Evolutionary conservation across 306 rosid species (phyloP).

Genomic region (Corylus americana): DNA sequence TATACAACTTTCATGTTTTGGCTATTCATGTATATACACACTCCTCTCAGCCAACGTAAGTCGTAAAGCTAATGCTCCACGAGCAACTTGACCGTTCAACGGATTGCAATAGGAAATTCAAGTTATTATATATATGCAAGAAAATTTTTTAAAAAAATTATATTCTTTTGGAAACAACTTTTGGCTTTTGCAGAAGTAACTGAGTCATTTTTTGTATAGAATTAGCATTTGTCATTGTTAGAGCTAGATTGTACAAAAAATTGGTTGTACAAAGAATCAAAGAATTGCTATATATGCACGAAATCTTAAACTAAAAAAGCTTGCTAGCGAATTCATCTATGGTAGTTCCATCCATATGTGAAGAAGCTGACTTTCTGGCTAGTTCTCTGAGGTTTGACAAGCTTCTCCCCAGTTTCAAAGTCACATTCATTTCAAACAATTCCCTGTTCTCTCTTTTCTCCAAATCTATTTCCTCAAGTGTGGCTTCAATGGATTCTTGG

Average conservation of each 20-base stretch:
- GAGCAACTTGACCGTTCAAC: too few relatives aligned
- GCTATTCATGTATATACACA: too few relatives aligned
- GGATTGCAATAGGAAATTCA: too few relatives aligned
- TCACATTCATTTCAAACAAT: slow-evolving; percentile 56
- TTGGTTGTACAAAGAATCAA: slow-evolving; percentile 1
- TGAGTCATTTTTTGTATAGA: not conserved
- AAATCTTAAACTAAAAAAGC: slow-evolving; percentile 31
- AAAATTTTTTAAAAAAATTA: too few relatives aligned
- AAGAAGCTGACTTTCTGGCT: slow-evolving; percentile 47
- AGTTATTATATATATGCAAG: too few relatives aligned
- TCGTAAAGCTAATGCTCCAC: too few relatives aligned
- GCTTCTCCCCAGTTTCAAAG: slow-evolving; percentile 71
- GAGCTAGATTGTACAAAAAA: slow-evolving; percentile 3
- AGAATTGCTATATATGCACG: not conserved
- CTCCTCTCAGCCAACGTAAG: too few relatives aligned
- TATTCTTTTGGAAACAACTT: too few relatives aligned
- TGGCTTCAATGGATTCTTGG: slow-evolving; percentile 46
- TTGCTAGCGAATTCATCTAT: slow-evolving; percentile 70
- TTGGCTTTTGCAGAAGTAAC: too few relatives aligned
- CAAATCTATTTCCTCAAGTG: slow-evolving; percentile 45
- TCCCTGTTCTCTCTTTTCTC: slow-evolving; percentile 66
- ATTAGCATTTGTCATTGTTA: not conserved
- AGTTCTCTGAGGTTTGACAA: slow-evolving; percentile 51
- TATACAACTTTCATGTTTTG: too few relatives aligned
- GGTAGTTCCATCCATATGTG: slow-evolving; percentile 37